Evolutionary conservation across 768 basidiomycete genomes (phyloP).

Genomic region (Pholiota conissans): DNA sequence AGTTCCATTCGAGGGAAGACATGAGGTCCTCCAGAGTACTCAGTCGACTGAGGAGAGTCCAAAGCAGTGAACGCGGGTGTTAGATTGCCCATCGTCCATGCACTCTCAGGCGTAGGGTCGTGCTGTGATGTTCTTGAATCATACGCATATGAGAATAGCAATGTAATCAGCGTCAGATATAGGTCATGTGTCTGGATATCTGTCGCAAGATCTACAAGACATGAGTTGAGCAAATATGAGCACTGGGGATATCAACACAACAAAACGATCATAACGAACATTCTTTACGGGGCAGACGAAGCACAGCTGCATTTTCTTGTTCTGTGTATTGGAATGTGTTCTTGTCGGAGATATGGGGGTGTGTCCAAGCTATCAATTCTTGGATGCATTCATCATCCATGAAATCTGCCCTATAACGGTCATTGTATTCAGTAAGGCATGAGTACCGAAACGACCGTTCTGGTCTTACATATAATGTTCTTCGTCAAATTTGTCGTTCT

Average conservation of each 20-base stretch:
- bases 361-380: slow-evolving; percentile 66
- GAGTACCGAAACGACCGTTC: not conserved
- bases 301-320: slow-evolving; percentile 66
- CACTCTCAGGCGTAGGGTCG: slow-evolving; percentile 86
- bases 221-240: not conserved
- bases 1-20: slow-evolving; percentile 47
- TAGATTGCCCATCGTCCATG: slow-evolving; percentile 79
- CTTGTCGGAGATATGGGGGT: slow-evolving; percentile 44
- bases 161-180: slow-evolving; percentile 66
- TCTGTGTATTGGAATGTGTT: slow-evolving; percentile 61
- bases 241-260: not conserved
- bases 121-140: slow-evolving; percentile 75
- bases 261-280: slow-evolving; percentile 34
- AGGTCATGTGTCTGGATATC: slow-evolving; percentile 55
- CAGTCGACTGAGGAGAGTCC: slow-evolving; percentile 60
- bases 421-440: slow-evolving; percentile 4
- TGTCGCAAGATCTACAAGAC: slow-evolving; percentile 57
- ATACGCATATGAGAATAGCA: slow-evolving; percentile 82
- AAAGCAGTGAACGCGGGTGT: slow-evolving; percentile 82
- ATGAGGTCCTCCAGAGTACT: slow-evolving; percentile 16
- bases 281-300: slow-evolving; percentile 56
- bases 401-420: slow-evolving; percentile 68
- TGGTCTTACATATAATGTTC: slow-evolving; percentile 77
- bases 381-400: slow-evolving; percentile 75
- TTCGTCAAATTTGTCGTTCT: slow-evolving; percentile 79